Conservation (phyloP, 2,329 filamentous ascomycete genomes). For the Monascus ruber region DNA sequence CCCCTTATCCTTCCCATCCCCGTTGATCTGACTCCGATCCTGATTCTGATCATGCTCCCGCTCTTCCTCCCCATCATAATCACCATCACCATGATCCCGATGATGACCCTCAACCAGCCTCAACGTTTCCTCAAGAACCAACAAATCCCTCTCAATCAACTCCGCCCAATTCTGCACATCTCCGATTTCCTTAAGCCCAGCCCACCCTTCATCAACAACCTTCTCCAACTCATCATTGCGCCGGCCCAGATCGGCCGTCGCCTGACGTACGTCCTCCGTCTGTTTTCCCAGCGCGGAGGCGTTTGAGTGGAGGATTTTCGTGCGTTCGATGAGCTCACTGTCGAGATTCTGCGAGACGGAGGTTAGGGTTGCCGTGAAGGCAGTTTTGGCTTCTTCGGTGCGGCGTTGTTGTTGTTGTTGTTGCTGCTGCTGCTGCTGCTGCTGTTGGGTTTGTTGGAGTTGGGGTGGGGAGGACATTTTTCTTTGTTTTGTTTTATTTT, state of each 20-base stretch:
- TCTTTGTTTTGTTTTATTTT: no score
- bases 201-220: conserved; percentile 42
- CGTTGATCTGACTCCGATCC: not conserved
- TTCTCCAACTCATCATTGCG: conserved; percentile 45
- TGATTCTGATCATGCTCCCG: conserved; percentile 10
- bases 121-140: conserved; percentile 33
- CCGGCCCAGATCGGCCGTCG: conserved; percentile 39
- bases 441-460: conserved; percentile 4
- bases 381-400: conserved; percentile 31
- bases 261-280: conserved; percentile 40
- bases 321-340: conserved; percentile 42
- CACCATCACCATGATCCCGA: conserved; percentile 5
- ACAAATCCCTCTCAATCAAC: conserved; percentile 43
- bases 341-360: conserved; percentile 39
- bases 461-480: not conserved
- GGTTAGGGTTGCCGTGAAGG: conserved; percentile 34
- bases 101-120: conserved; percentile 19
- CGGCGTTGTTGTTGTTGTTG: conserved; percentile 11
- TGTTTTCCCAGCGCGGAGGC: conserved; percentile 43
- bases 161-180: conserved; percentile 56
- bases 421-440: conserved; percentile 4
- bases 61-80: conserved; percentile 2
- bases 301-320: conserved; percentile 46
- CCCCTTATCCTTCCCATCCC: not conserved
- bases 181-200: conserved; percentile 51